Evolutionary conservation across 306 rosid species (phyloP).

Genomic region (Boehmeria nivea): DNA sequence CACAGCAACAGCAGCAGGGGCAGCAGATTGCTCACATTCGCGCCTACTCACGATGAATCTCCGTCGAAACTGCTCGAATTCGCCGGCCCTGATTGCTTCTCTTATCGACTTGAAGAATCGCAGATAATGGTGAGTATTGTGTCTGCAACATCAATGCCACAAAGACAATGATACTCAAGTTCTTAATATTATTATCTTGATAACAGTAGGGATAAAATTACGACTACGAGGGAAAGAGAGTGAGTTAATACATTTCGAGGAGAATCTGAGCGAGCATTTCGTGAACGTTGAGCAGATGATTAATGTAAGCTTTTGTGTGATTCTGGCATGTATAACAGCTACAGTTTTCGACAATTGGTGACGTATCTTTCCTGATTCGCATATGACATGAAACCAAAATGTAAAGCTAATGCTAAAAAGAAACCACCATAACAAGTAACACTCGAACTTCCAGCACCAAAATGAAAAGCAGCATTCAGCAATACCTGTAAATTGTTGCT

Average conservation of each 20-base stretch:
- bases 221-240: background rate
- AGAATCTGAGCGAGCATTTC: slow-evolving; percentile 95
- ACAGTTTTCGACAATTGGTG: slow-evolving; percentile 59
- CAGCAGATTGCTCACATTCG: slow-evolving; percentile 20
- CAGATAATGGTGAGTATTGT: slow-evolving; percentile 83
- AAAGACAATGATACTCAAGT: background rate
- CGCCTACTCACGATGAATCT: slow-evolving; percentile 51
- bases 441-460: background rate
- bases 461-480: background rate
- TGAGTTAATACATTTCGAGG: slow-evolving; percentile 56
- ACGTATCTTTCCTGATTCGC: slow-evolving; percentile 61
- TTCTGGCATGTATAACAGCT: slow-evolving; percentile 81
- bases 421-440: background rate
- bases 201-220: background rate
- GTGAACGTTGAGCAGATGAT: slow-evolving; percentile 81
- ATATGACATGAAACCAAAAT: background rate
- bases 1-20: slow-evolving; percentile 33
- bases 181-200: background rate
- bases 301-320: slow-evolving; percentile 83
- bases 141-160: slow-evolving; percentile 50
- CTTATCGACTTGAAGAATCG: slow-evolving; percentile 64
- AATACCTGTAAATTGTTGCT: slow-evolving; percentile 67
- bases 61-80: slow-evolving; percentile 56
- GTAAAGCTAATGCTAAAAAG: background rate
- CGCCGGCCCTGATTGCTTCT: slow-evolving; percentile 67